Evolutionary conservation across 2,329 filamentous ascomycete species (phyloP).

Genomic region (Escovopsis sp.): DNA sequence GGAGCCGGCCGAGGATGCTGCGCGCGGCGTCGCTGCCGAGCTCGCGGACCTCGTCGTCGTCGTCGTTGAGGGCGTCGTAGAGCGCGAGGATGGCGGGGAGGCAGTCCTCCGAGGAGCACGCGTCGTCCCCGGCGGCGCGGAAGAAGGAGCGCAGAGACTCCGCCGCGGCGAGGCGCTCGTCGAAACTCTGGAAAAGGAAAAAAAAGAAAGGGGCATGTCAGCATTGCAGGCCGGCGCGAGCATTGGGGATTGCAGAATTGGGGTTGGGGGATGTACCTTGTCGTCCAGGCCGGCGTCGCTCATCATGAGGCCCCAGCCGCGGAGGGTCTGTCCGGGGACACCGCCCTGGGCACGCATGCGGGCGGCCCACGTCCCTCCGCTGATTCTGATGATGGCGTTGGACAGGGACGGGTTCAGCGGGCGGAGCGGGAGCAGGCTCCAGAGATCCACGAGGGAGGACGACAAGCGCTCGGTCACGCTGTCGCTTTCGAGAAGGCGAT

Average conservation of each 20-base stretch:
- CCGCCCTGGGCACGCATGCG: conserved; percentile 11
- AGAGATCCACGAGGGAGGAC: conserved; percentile 23
- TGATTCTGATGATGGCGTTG: conserved; percentile 33
- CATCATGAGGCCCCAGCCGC: conserved; percentile 36
- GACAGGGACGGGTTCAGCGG: conserved; percentile 33
- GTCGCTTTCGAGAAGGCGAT: conserved; percentile 20
- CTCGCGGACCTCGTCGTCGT: conserved; percentile 78
- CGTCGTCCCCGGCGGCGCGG: conserved; percentile 9
- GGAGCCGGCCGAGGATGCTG: conserved; percentile 28
- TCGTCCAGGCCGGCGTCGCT: conserved; percentile 32
- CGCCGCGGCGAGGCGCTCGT: conserved; percentile 47
- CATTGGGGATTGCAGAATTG: background rate
- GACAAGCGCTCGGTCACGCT: conserved; percentile 16
- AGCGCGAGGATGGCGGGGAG: conserved; percentile 48
- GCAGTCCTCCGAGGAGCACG: conserved; percentile 20
- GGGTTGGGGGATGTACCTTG: conserved; percentile 21
- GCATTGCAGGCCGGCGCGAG: too few species aligned
- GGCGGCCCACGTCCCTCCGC: conserved; percentile 29
- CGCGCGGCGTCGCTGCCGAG: conserved; percentile 38
- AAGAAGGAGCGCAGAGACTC: conserved; percentile 40
- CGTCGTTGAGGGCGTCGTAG: conserved; percentile 71
- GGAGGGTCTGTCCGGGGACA: conserved; percentile 10
- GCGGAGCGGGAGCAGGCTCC: conserved; percentile 23
- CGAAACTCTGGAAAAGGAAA: conserved; percentile 36
- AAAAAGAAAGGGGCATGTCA: background rate